Evolutionary conservation across 176 grass and related monocot species (phyloP), one percentile per base, ranked within the genome.

Genomic region (Lolium rigidum): DNA sequence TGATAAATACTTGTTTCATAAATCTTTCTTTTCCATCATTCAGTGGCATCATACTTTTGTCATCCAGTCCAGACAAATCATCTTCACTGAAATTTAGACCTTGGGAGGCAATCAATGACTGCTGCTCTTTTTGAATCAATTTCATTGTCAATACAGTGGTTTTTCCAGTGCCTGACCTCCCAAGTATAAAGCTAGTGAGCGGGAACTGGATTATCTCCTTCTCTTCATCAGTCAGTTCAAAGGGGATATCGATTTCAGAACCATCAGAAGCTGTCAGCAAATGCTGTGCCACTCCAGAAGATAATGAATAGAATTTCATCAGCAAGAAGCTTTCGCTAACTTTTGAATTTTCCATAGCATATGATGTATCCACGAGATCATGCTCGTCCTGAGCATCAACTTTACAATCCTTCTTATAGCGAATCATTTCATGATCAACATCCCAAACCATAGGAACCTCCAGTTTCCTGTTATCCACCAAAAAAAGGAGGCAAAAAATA

Each of bases 271-370:
- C 91, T 71, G 87, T 98, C 18, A 98, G 84, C 87, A 95, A 92
- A 83, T 98, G 91, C 52, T 88, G 90, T 76, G 80, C 85, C 52
- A 95, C 77, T 46, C 91, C 91, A 17, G 93, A 92, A 39, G 95
- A 98, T 82, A 98, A 44, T 2, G 93, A 90, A 73, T 93, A 98
- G 79, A 98, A 98, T 63, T 93, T 98, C 95, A 98, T 93, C 22
- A 98, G 73, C 54, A 98, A 78, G 54, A 98, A 89, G 57, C 95
- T 98, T 54, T 98, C 95, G 20, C 72, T 95, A 66, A 98, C 95
- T 93, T 93, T 95, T 26, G 93, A 92, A 71, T 95, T 90, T 65
- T 98, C 95, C 76, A 93, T 69, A 18, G 78, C 46, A 37, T 73
- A 60, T 13, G 77, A 79, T 65, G 73, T 59, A 35, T 88, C 78